A percentile compares a stretch with the other conserved stretches of the same genome.
Conservation (phyloP, 257 asterid species). For the Datura wrightii region DNA sequence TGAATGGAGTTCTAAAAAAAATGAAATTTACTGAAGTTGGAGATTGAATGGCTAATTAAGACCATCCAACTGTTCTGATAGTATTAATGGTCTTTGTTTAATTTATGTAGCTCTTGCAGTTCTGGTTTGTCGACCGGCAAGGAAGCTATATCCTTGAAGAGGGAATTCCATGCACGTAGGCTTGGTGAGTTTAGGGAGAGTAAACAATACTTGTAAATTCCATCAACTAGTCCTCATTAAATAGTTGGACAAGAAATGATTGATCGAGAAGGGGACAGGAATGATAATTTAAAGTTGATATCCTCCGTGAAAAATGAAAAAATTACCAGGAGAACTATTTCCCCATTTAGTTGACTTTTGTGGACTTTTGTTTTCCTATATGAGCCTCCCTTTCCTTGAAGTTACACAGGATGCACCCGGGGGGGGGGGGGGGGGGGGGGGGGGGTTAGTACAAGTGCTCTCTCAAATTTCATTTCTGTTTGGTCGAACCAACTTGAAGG, state of each 20-base stretch:
- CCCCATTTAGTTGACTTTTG: not conserved
- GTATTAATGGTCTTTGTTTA: constrained; percentile 19
- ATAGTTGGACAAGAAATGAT: not conserved
- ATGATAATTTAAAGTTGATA: not conserved
- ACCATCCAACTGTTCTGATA: not conserved
- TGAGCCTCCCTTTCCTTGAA: not conserved
- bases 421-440: not conserved
- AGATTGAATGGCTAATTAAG: not conserved
- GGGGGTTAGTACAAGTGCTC: not conserved
- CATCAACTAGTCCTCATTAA: not conserved
- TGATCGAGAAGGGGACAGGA: not conserved
- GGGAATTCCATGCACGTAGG: constrained; percentile 69
- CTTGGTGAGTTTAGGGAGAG: constrained; percentile 54
- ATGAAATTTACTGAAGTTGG: not conserved
- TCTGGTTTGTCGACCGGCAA: constrained; percentile 67
- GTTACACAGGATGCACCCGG: not conserved
- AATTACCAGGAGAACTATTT: not conserved
- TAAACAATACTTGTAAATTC: not conserved
- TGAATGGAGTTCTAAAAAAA: not conserved
- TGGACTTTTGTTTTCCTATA: not conserved
- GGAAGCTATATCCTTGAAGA: constrained; percentile 60
- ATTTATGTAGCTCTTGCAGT: constrained; percentile 68
- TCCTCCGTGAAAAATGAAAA: not conserved
- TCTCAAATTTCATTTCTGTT: not conserved
- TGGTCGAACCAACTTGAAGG: constrained; percentile 6